phyloP scores from a whole-genome alignment of 495 filamentous ascomycete species.

The Daldinia decipiens region DNA sequence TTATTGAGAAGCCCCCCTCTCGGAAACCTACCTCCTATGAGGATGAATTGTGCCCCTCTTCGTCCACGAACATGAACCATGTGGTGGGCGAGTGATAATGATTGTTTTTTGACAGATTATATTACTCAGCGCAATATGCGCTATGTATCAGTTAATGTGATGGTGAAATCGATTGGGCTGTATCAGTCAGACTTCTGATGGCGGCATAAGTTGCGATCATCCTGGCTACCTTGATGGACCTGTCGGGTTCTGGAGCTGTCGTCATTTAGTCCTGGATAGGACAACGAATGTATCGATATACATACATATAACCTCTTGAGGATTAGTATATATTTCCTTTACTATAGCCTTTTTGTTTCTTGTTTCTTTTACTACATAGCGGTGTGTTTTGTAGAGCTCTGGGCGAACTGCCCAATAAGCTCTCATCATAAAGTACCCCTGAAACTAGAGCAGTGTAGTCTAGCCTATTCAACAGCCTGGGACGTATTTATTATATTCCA shows the following conservation, averaged over 20 bases:
- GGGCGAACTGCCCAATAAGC: neutral
- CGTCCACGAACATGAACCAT: neutral
- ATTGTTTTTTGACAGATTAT: neutral
- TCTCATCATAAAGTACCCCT: neutral
- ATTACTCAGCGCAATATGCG: neutral
- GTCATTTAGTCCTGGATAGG: neutral
- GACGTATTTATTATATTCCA: too few relatives aligned
- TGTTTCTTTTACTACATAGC: neutral
- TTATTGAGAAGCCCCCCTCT: neutral
- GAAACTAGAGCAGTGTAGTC: neutral
- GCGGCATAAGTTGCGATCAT: neutral
- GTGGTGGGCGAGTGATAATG: constrained; percentile 2
- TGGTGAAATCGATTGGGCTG: neutral
- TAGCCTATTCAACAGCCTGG: neutral
- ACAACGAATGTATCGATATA: neutral
- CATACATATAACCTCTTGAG: neutral
- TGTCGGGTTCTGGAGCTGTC: neutral
- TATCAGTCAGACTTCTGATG: neutral
- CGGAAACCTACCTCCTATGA: neutral
- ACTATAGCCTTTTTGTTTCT: neutral
- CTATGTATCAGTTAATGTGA: neutral
- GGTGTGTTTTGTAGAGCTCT: neutral
- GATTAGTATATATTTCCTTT: neutral
- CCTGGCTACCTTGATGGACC: neutral
- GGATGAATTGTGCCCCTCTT: neutral